Base-by-base conservation (phyloP, 1,284 basidiomycete species). In the Mycena citricolor region DNA sequence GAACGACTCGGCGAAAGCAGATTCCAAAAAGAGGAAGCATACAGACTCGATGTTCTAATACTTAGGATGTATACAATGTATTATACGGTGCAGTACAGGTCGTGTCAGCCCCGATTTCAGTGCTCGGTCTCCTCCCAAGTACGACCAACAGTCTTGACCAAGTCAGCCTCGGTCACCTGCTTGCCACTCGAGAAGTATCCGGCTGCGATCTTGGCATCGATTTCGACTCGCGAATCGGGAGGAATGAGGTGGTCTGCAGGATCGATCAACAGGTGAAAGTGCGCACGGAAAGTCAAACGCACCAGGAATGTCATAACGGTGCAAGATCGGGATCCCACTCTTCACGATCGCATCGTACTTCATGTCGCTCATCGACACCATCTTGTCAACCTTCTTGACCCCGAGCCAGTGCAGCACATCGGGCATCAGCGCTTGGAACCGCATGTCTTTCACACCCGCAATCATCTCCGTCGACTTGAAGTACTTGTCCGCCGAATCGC, bases 381-480 rank as follows among this genome's bases (percentile, higher is more conserved):
- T 83, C 62, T 86, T 86, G 64, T 91, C 83, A 44, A 44, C 35
- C 40, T 90, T 90, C 64, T 65, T 83, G 61, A 95, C 87, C 0
- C 93, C 93, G n/a, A 95, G 67, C 89, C 91, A 95, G 64, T 93
- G 90, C 37, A 98, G 70, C 3, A 97, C 85, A 62, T 98, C 94
- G 3, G 94, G 94, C 94, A 97, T 97, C 48, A 97, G 73, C 2
- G 87, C 90, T 48, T 95, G 92, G 81, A 94, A 94, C 17, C 93
- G 79, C 84, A 94, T 92, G 61, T 95, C 94, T 69, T 95, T 95
- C 40, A 97, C 92, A 7, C 94, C 94, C 0, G 94, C 94, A 49
- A 97, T 89, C 55, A 90, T 71, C 64, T 94, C 92, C 0, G 95
- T 98, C 13, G 87, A 83, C 64, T 90, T 87, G 74, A 98, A 97